Percentiles rank a stretch among this genome's conserved stretches.
Conservation (phyloP, 441 rosid genomes). For the Kokia cookei region DNA sequence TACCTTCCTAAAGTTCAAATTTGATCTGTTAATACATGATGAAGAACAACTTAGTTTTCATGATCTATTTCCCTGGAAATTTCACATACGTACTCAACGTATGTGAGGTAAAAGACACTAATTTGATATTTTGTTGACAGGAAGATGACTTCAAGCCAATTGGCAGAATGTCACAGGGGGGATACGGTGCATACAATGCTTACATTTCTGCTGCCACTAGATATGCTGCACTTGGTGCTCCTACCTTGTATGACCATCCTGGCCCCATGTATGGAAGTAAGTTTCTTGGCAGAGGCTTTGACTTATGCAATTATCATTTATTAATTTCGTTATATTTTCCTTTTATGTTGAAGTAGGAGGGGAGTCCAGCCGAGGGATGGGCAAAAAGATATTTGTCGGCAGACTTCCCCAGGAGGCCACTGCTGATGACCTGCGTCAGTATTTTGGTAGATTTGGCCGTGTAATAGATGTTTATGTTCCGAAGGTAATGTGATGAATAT, state of each 20-base stretch:
- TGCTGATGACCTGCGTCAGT: conserved; percentile 73
- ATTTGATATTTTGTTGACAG: conserved; percentile 22
- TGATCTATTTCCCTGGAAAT: not conserved
- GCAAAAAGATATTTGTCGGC: conserved; percentile 92
- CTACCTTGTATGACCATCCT: conserved; percentile 84
- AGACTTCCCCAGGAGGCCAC: conserved; percentile 96
- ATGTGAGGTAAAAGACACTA: conserved; percentile 1
- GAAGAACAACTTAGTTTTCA: not conserved
- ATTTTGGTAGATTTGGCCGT: conserved; percentile 90
- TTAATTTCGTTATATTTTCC: not conserved
- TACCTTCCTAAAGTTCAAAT: not conserved
- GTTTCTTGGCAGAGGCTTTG: conserved; percentile 7
- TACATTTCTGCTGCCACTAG: conserved; percentile 94
- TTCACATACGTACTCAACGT: not conserved
- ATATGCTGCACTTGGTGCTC: conserved; percentile 91
- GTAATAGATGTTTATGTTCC: conserved; percentile 89
- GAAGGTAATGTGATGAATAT: conserved; percentile 41
- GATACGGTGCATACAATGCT: conserved; percentile 95
- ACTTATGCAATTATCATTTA: not conserved
- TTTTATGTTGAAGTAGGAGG: conserved; percentile 37
- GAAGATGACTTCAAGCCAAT: conserved; percentile 81
- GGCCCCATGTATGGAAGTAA: conserved; percentile 78
- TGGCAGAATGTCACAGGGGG: conserved; percentile 53
- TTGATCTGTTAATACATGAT: not conserved
- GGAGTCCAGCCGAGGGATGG: conserved; percentile 62